A percentile compares a stretch with the other conserved stretches of the same genome.
Evolutionary conservation across 108 stramenopile genomes (phyloP).

Genomic region (Conticribra weissflogii): DNA sequence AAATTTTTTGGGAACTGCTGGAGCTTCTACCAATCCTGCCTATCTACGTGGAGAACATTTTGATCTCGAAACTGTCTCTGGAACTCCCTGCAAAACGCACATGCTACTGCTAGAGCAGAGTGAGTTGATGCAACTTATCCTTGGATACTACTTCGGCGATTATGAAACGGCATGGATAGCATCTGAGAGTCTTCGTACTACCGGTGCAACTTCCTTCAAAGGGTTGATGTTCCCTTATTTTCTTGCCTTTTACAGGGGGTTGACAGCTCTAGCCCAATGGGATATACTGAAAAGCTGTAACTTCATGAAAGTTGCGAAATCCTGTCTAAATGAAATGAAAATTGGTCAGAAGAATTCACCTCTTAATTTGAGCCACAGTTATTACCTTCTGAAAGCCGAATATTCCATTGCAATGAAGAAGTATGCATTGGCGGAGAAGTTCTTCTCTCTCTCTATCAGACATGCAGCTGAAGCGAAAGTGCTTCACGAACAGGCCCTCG

Average conservation of each 20-base stretch:
- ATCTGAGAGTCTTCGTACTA: background rate
- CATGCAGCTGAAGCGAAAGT: background rate
- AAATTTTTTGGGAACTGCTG: background rate
- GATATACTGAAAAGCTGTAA: background rate
- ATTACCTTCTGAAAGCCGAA: slow-evolving; percentile 14
- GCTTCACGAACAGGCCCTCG: slow-evolving; percentile 7
- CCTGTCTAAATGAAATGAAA: slow-evolving; percentile 1
- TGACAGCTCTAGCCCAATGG: slow-evolving; percentile 14
- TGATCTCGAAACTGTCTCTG: background rate
- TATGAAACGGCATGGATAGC: background rate
- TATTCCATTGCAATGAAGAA: background rate
- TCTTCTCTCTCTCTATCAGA: background rate
- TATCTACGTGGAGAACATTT: background rate
- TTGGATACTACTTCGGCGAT: background rate
- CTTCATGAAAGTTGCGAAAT: background rate
- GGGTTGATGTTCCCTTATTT: background rate
- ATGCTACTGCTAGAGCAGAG: background rate
- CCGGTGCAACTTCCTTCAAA: background rate
- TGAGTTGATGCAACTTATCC: background rate
- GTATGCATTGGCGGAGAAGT: slow-evolving; percentile 3
- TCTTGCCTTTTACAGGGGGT: background rate
- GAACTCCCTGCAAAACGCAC: background rate
- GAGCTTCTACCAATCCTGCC: background rate
- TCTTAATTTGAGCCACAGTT: background rate
- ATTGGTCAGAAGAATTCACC: background rate